Base-by-base conservation (phyloP, 2,329 filamentous ascomycete species). In the Rhinocladiella mackenziei region DNA sequence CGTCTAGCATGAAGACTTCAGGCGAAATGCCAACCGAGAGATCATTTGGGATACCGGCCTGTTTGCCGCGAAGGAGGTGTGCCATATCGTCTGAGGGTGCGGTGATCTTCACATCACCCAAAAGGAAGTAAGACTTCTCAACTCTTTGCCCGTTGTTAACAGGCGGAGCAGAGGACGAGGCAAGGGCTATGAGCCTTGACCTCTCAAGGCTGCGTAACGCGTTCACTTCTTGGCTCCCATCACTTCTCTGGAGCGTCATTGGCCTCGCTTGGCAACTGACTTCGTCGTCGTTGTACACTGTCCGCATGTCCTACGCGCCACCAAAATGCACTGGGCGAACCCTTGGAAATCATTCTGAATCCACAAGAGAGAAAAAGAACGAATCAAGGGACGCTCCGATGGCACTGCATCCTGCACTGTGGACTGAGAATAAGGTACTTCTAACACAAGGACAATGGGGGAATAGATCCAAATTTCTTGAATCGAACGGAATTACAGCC, bases 31-130 rank as follows among this genome's bases (percentile, higher is more conserved):
- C 85, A 13, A 82, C 81, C 39, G 89, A 95, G 55, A 98, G 77
- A 69, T 97, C 92, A 67, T 84, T 86, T 63, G 89, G 84, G 58
- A 98, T 84, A 60, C 92, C 92, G 45, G 88, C 80, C 75, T 97
- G 92, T 75, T 94, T 96, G 58, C 86, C 85, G 63, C 92, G 78
- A 52, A 98, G 72, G 63, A 97, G 91, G 58, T 85, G 80, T 43
- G 89, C 81, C 89, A 96, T 96, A 26, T 17, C 38, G 35, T 36
- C 18, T 19, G 13, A 18, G n/a, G 29, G 31, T 14, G 13, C 20
- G 15, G 32, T 3, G 29, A 11, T 13, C 15, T 19, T 37, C 28
- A 29, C 44, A 48, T 48, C 38, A 45, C 43, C 32, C 10, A 19
- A 14, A 22, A 23, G 42, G 10, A 23, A 29, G 29, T 10, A 2